phyloP scores from a whole-genome alignment of 257 asterid genomes.

The Nyctanthes arbortristis region DNA sequence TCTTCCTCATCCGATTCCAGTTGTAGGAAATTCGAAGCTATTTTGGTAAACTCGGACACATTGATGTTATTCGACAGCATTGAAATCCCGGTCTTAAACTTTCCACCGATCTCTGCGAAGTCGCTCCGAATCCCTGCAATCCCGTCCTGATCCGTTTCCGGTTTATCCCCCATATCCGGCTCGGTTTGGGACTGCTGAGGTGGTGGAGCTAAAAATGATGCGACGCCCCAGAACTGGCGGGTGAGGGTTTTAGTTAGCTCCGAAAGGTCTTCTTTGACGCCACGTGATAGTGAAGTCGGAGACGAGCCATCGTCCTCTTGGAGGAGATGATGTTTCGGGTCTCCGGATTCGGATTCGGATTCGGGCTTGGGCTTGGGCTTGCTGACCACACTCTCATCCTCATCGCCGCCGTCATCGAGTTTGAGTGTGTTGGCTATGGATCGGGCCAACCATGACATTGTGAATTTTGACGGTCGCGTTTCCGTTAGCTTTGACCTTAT shows the following conservation, averaged over 20 bases:
- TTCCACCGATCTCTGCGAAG: conserved; percentile 94
- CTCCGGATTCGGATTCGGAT: conserved; percentile 25
- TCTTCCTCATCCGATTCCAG: conserved; percentile 76
- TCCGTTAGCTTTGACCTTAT: not conserved
- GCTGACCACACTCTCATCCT: conserved; percentile 20
- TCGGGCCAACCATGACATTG: conserved; percentile 96
- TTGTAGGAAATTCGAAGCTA: conserved; percentile 83
- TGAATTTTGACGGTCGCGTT: not conserved
- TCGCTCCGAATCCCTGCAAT: conserved; percentile 72
- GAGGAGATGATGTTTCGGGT: conserved; percentile 32
- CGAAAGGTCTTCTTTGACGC: conserved; percentile 93
- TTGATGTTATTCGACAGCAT: conserved; percentile 71
- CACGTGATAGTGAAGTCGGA: conserved; percentile 65
- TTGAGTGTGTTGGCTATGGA: conserved; percentile 91
- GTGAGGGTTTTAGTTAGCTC: conserved; percentile 82
- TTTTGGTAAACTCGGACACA: conserved; percentile 83
- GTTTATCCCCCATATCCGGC: not conserved
- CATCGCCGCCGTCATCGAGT: conserved; percentile 53
- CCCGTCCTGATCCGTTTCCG: conserved; percentile 41
- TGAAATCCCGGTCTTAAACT: conserved; percentile 82
- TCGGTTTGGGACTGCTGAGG: conserved; percentile 48
- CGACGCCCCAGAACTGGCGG: conserved; percentile 98
- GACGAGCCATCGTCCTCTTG: conserved; percentile 38
- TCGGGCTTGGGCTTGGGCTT: conserved; percentile 27
- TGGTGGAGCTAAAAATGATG: conserved; percentile 96